Conservation (phyloP, 306 rosid genomes). For the Medicago ruthenica region DNA sequence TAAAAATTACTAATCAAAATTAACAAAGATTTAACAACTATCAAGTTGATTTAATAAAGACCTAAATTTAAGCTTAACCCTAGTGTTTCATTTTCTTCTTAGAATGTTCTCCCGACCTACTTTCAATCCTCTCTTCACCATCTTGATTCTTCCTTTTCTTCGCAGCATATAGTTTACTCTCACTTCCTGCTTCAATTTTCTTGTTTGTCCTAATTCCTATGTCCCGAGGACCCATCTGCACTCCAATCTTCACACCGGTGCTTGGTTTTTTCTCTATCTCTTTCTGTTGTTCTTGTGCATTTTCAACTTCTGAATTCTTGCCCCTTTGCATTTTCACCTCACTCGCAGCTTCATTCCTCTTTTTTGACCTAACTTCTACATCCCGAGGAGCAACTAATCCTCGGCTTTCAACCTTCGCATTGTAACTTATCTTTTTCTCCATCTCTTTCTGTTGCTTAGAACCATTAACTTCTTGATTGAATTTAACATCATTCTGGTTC, state of each 20-base stretch:
- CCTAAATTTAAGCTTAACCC: background rate
- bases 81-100: constrained; percentile 42
- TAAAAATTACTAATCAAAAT: constrained; percentile 28
- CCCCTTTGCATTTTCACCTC: background rate
- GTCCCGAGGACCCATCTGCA: background rate
- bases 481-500: background rate
- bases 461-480: constrained; percentile 21
- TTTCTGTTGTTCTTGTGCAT: constrained; percentile 6
- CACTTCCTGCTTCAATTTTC: background rate
- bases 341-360: background rate
- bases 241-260: background rate
- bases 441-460: constrained; percentile 15
- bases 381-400: background rate
- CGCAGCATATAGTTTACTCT: background rate
- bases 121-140: constrained; percentile 34
- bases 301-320: constrained; percentile 6
- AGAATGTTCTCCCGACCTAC: constrained; percentile 1
- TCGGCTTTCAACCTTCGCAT: background rate
- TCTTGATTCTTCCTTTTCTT: constrained; percentile 1
- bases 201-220: background rate
- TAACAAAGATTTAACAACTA: constrained; percentile 6
- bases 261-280: constrained; percentile 1
- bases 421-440: background rate
- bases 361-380: background rate
- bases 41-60: background rate